phyloP scores from a whole-genome alignment of 768 basidiomycete genomes.

The Leucosporidium yakuticum region DNA sequence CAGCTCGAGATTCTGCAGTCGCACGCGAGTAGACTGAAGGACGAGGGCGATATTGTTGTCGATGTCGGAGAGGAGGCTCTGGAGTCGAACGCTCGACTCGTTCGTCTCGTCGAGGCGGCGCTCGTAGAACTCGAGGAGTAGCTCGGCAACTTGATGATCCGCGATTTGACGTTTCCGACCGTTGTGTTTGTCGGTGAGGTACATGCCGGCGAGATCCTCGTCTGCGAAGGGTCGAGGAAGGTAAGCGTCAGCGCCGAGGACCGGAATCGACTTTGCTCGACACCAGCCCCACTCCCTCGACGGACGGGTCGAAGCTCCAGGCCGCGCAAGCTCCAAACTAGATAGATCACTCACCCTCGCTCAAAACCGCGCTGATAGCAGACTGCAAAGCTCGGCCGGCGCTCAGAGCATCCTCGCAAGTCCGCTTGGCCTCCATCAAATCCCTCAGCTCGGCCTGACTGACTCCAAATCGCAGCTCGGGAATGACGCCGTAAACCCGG shows the following conservation, averaged over 20 bases:
- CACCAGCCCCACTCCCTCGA: too few species aligned
- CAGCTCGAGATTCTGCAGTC: conserved; percentile 28
- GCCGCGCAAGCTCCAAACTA: too few species aligned
- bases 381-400: conserved; percentile 21
- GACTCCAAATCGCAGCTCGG: conserved; percentile 24
- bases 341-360: conserved; percentile 16
- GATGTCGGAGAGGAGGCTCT: conserved; percentile 20
- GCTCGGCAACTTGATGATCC: conserved; percentile 27
- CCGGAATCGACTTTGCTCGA: too few species aligned
- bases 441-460: conserved; percentile 27
- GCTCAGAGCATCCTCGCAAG: conserved; percentile 22
- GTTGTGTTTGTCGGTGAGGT: conserved; percentile 11
- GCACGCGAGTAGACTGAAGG: conserved; percentile 13
- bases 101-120: conserved; percentile 27
- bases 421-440: conserved; percentile 26
- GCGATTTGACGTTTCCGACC: neutral
- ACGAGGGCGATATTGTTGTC: conserved; percentile 29
- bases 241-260: neutral
- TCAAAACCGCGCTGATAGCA: conserved; percentile 13
- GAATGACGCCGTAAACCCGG: conserved; percentile 20
- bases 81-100: conserved; percentile 21
- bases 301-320: too few species aligned
- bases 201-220: conserved; percentile 29
- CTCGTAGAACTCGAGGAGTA: conserved; percentile 32
- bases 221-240: neutral